Evolutionary conservation across 495 filamentous ascomycete genomes (phyloP).

Genomic region (Aspergillus biplanus): DNA sequence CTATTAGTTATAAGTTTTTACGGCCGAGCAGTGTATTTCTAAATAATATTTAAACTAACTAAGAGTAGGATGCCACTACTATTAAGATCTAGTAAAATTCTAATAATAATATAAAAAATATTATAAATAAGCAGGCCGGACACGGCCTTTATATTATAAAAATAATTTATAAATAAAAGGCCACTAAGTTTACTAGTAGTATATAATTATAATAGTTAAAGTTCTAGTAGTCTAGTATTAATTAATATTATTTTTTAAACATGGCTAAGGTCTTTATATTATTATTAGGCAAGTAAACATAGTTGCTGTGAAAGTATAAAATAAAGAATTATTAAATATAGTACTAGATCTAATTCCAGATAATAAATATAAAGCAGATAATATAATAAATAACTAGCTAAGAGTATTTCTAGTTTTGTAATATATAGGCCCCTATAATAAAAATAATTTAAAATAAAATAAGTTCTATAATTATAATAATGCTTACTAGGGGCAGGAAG

Average conservation of each 20-base stretch:
- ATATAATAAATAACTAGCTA: background rate
- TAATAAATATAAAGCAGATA: background rate
- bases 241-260: conserved; percentile 4
- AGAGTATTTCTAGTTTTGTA: background rate
- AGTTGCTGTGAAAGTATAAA: background rate
- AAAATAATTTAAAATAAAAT: background rate
- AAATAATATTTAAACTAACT: background rate
- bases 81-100: background rate
- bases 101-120: background rate
- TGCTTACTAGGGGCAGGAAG: background rate
- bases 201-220: background rate
- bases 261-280: background rate
- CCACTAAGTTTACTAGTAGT: background rate
- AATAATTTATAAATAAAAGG: background rate
- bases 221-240: background rate
- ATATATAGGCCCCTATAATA: background rate
- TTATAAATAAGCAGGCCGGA: background rate
- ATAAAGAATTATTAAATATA: background rate
- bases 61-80: background rate
- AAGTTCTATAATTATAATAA: background rate
- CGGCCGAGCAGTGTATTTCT: background rate
- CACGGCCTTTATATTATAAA: background rate
- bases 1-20: conserved; percentile 1
- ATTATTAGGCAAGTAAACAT: background rate
- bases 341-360: background rate